Evolutionary conservation across 2,329 filamentous ascomycete species (phyloP).

Genomic region (Fusarium aywerte): DNA sequence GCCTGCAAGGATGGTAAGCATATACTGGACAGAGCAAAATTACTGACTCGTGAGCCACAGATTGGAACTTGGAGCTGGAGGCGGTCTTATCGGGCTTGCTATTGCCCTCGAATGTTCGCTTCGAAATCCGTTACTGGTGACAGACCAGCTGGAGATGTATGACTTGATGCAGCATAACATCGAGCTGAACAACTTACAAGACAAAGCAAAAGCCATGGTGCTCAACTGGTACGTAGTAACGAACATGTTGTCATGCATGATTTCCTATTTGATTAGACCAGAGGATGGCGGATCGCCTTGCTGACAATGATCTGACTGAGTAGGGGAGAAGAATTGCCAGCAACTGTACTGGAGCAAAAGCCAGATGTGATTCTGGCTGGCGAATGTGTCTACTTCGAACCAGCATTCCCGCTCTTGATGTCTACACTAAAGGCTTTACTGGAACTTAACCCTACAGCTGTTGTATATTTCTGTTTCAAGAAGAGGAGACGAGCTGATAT

Average conservation of each 20-base stretch:
- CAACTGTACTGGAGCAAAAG: conserved; percentile 63
- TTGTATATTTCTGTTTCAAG: conserved; percentile 91
- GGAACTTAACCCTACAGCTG: conserved; percentile 72
- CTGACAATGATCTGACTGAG: conserved; percentile 33
- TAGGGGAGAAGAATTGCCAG: conserved; percentile 70
- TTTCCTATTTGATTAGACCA: conserved; percentile 27
- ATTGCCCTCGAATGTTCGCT: conserved; percentile 67
- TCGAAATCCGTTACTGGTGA: conserved; percentile 73
- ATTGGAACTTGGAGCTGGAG: conserved; percentile 91
- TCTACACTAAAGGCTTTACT: conserved; percentile 81
- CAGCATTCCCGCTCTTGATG: conserved; percentile 88
- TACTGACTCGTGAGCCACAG: conserved; percentile 58
- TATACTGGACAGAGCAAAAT: conserved; percentile 1
- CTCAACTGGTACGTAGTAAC: conserved; percentile 77
- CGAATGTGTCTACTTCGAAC: conserved; percentile 97
- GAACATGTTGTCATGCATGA: conserved; percentile 31
- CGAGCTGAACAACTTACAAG: conserved; percentile 76
- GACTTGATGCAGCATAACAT: conserved; percentile 89
- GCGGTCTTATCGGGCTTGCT: conserved; percentile 81
- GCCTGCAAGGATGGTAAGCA: conserved; percentile 20
- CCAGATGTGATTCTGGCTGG: conserved; percentile 91
- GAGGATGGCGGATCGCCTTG: conserved; percentile 14
- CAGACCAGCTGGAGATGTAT: conserved; percentile 89
- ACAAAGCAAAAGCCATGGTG: conserved; percentile 72
- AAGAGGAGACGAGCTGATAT: conserved; percentile 84